These are phyloP conservation scores for Malassezia yamatoensis DNA, from an alignment of 1,284 basidiomycete species.

Conservation along the genomic window DNA sequence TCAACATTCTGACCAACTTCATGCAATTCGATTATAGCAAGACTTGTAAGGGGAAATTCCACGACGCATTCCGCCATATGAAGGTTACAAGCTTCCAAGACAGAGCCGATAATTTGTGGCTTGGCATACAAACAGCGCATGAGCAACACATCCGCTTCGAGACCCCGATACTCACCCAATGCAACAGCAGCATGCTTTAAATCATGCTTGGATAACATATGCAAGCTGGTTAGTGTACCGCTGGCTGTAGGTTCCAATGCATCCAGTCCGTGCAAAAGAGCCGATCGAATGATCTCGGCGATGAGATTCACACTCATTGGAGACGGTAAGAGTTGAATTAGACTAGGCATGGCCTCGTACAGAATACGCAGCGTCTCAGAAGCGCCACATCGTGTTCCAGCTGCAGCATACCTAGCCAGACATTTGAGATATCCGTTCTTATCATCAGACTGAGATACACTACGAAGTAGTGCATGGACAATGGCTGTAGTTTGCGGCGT, in stretches of 20 bases:
- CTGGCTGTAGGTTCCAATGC: neutral
- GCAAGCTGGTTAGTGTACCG: constrained; percentile 6
- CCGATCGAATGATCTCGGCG: neutral
- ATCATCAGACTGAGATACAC: neutral
- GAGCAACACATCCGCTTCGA: neutral
- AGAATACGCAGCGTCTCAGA: neutral
- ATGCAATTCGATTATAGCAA: neutral
- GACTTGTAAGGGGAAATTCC: neutral
- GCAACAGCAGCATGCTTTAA: neutral
- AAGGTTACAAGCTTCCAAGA: neutral
- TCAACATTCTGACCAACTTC: no score
- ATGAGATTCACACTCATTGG: neutral
- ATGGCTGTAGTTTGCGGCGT: neutral
- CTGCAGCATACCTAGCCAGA: neutral
- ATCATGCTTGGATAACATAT: neutral
- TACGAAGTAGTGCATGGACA: neutral
- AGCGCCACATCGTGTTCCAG: neutral
- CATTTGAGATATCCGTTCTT: neutral
- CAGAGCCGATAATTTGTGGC: neutral
- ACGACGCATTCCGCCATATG: neutral
- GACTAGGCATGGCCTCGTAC: neutral
- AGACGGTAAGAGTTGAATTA: neutral
- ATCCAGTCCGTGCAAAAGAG: constrained; percentile 10
- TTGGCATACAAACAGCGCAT: neutral
- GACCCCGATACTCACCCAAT: neutral